Conservation (phyloP, 2,329 filamentous ascomycete genomes). For the Diaporthe velutina region DNA sequence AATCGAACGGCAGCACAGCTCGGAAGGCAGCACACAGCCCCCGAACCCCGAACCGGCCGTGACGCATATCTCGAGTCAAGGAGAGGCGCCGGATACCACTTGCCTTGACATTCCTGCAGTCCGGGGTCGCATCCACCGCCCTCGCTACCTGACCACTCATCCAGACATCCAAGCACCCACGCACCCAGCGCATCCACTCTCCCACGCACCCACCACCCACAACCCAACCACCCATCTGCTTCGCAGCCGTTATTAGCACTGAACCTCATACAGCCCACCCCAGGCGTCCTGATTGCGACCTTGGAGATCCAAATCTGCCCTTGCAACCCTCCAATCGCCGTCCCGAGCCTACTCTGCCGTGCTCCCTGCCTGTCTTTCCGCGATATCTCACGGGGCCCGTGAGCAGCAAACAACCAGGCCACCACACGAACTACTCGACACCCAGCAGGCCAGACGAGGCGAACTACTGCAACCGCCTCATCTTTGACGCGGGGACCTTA, state of each 20-base stretch:
- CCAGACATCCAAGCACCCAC: neutral
- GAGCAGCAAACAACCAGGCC: neutral
- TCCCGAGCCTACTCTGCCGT: neutral
- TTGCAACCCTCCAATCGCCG: constrained; percentile 3
- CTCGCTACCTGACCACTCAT: constrained; percentile 15
- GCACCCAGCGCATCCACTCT: neutral
- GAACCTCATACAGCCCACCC: constrained; percentile 10
- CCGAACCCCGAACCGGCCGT: constrained; percentile 5
- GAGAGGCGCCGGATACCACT: constrained; percentile 21
- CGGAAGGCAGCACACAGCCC: neutral
- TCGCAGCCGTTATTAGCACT: neutral
- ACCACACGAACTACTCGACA: constrained; percentile 3
- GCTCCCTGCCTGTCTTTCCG: neutral
- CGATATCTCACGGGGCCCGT: constrained; percentile 15
- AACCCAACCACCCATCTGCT: constrained; percentile 16
- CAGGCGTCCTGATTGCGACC: neutral
- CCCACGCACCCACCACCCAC: neutral
- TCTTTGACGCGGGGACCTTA: constrained; percentile 15
- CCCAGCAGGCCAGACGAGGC: constrained; percentile 23
- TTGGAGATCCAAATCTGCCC: neutral
- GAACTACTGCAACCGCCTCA: constrained; percentile 33
- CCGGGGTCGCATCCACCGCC: constrained; percentile 22
- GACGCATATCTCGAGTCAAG: constrained; percentile 28
- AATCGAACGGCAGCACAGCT: constrained; percentile 1
- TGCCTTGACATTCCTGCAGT: constrained; percentile 25